Evolutionary conservation across 306 rosid species (phyloP).

Genomic region (Quercus engelmannii): DNA sequence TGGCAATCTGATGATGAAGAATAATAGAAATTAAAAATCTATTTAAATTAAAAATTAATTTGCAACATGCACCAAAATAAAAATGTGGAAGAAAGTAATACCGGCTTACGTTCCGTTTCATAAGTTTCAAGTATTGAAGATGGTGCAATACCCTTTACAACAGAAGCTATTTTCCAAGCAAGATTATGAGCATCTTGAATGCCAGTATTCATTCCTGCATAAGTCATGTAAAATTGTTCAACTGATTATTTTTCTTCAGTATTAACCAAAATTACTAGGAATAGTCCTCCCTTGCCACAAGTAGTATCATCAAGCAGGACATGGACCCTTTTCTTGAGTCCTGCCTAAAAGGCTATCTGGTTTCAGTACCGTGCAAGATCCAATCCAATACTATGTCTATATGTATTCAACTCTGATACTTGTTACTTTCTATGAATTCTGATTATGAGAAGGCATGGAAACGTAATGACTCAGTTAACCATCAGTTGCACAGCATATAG

Average conservation of each 20-base stretch:
- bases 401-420: not conserved
- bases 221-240: conserved; percentile 13
- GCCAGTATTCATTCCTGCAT: conserved; percentile 98
- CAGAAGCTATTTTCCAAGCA: conserved; percentile 93
- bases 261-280: not conserved
- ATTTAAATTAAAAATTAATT: conserved; percentile 13
- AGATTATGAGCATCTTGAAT: conserved; percentile 96
- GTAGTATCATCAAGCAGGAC: conserved; percentile 1
- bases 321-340: not conserved
- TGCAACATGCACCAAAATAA: not conserved
- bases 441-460: not conserved
- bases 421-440: not conserved
- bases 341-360: not conserved
- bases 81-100: conserved; percentile 34
- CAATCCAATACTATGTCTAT: not conserved
- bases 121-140: conserved; percentile 66
- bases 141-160: conserved; percentile 75
- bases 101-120: conserved; percentile 84
- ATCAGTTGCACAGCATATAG: not conserved
- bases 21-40: conserved; percentile 13
- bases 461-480: not conserved
- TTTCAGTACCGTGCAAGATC: not conserved
- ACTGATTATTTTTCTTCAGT: conserved; percentile 9
- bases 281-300: not conserved
- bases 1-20: conserved; percentile 54